Evolutionary conservation across 2,329 filamentous ascomycete species (phyloP), one percentile per base, ranked within the genome.

Genomic region (Cercospora zeae-maydis): DNA sequence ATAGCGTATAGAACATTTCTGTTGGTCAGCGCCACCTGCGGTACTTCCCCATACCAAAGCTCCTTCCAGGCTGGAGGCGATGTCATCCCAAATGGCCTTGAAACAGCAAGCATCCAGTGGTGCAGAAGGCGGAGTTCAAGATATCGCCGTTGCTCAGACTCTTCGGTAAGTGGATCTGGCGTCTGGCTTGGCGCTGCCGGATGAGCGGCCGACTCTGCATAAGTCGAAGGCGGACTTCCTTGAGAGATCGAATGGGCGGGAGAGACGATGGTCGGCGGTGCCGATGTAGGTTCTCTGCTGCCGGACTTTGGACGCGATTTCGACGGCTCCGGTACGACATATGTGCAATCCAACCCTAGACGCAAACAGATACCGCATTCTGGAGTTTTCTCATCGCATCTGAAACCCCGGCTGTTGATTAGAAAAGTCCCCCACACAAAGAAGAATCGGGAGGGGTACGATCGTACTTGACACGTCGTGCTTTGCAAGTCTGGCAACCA

Each of bases 401-500:
- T 59, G 36, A 13, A 33, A 5, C n/a, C 27, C 14, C 11, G 31
- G 6, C n/a, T 14, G 2, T 27, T 13, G 10, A 31, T 59, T 47
- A 59, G 57, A 59, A 49, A 37, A 8, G 37, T 59, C 31, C 14
- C 14, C 4, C 9, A 8, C 10, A 16, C 33, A 30, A 36, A 16
- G 30, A 9, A 37, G 31, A 36, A 21, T 16, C 5, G 45, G 13
- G 19, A 3, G 27, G n/a, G 24, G 10, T 16, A n/a, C 16, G 33
- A 19, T 24, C 47, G 16, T 59, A 59, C 81, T 85, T 85, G 57
- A 84, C 78, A 45, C 80, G 77, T 36, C 82, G 76, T 19, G 83
- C 67, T 66, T 85, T 85, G 71, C 84, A 86, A 64, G 85, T 86
- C 11, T 79, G 79, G 67, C 83, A 86, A 2, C 83, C 83, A 19